Evolutionary conservation across 2,329 filamentous ascomycete species (phyloP).

Genomic region (Colletotrichum ledebouriae): DNA sequence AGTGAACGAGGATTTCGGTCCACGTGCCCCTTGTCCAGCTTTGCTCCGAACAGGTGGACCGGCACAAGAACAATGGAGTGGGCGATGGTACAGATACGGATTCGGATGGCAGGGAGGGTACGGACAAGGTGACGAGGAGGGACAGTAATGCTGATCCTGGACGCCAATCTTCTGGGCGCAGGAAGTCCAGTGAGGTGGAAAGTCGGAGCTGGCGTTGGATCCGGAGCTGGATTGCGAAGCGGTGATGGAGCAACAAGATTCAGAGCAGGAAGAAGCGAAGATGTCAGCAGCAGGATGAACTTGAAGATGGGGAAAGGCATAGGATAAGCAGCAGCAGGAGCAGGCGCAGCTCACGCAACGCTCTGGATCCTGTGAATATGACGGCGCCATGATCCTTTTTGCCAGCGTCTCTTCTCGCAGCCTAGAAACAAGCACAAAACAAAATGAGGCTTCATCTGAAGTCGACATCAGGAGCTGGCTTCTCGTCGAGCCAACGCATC

Average conservation of each 20-base stretch:
- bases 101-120: conserved; percentile 26
- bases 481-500: conserved; percentile 39
- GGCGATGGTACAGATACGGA: conserved; percentile 10
- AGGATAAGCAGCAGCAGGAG: conserved; percentile 14
- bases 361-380: conserved; percentile 30
- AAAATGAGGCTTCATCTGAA: conserved; percentile 41
- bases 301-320: conserved; percentile 3
- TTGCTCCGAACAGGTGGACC: conserved; percentile 29
- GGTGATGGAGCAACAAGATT: conserved; percentile 15
- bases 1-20: conserved; percentile 22
- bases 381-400: conserved; percentile 39
- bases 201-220: conserved; percentile 3
- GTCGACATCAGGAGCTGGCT: conserved; percentile 31
- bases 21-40: conserved; percentile 39
- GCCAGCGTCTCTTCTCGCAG: conserved; percentile 27
- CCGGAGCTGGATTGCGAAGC: conserved; percentile 1
- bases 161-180: conserved; percentile 30
- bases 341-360: conserved; percentile 16
- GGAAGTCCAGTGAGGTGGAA: conserved; percentile 20
- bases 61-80: conserved; percentile 25
- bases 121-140: conserved; percentile 24
- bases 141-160: conserved; percentile 27
- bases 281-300: not conserved
- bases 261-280: conserved; percentile 9
- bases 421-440: conserved; percentile 40